Base-by-base conservation (phyloP, 306 rosid genomes). In the Urtica urens region DNA sequence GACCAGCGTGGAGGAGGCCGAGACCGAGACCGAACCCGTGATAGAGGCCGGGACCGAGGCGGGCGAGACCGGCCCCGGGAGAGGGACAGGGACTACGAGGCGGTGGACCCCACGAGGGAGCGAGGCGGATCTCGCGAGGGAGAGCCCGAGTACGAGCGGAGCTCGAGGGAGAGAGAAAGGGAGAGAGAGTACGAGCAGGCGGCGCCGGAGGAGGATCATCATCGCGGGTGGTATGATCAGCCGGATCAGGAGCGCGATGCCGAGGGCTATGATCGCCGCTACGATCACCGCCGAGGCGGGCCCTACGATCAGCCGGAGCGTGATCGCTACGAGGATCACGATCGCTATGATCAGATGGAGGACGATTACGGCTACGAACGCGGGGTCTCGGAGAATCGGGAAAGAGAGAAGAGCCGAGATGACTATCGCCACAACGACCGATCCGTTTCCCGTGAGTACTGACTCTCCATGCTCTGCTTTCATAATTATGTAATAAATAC, bases 71-170 rank as follows among this genome's bases (percentile, higher is more conserved):
- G 59, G 46, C 73, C 67, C 21, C 82, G 77, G 18, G 81, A 90
- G 23, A 81, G 82, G 43, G 97, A 79, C 17, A 80, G 76, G 62
- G 96, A 85, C 65, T 68, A 75, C 24, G 99, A 81, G 55, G 79
- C 46, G 46, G 92, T 78, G 52, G 80, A 72, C 5, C 61, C 30
- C 18, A 77, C 63, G 17, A 72, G 58, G 38, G 88, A 78, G 25
- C 76, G 74, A 1, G 83, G 92, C 28, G 86, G 62, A 38, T 92
- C 96, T 1, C 83, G 61, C 42, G 96, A 84, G 50, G 68, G 61
- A 70, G 94, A 77, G 39, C 2, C 70, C 44, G 86, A 79, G 47
- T 83, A 68, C 60, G 97, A 79, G 57, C 76, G 68, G 74, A 87
- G 73, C 9, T 73, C n/a, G n/a, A n/a, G 69, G 2, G 94, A 52